Percentiles rank a stretch among this genome's conserved stretches.
These are phyloP conservation scores for Flaveria linearis DNA, from an alignment of 129 eudicot genomes.

Conservation along the genomic window DNA sequence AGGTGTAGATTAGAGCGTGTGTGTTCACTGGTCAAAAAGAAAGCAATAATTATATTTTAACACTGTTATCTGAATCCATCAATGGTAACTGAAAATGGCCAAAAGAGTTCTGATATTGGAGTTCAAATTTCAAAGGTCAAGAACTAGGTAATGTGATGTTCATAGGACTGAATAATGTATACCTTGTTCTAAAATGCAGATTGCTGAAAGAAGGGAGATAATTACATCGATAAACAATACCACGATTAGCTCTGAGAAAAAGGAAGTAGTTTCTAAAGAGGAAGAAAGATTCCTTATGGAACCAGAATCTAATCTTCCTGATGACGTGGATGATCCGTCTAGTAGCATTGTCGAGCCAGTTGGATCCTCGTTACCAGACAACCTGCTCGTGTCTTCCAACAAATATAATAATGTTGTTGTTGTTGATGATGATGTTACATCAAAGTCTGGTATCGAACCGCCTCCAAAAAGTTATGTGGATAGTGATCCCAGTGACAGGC, in stretches of 20 bases:
- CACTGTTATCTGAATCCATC: neutral
- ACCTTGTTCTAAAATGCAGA: conserved; percentile 49
- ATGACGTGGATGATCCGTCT: conserved; percentile 27
- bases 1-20: no score
- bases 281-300: conserved; percentile 44
- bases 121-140: neutral
- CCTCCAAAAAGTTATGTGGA: conserved; percentile 31
- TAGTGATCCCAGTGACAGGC: conserved; percentile 25
- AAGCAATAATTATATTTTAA: neutral
- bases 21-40: no score
- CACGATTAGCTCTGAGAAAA: conserved; percentile 40
- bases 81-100: neutral
- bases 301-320: conserved; percentile 24
- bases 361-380: conserved; percentile 3
- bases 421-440: conserved; percentile 23
- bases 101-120: neutral
- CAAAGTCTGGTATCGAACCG: conserved; percentile 32
- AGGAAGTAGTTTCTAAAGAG: conserved; percentile 32
- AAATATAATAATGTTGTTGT: conserved; percentile 2
- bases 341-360: conserved; percentile 19
- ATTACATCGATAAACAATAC: conserved; percentile 59
- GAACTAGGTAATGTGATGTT: neutral
- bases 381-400: neutral
- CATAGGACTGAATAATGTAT: neutral
- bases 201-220: conserved; percentile 81